Evolutionary conservation across 2,329 filamentous ascomycete genomes (phyloP).

Genomic region (Incumbomyces delicatus): DNA sequence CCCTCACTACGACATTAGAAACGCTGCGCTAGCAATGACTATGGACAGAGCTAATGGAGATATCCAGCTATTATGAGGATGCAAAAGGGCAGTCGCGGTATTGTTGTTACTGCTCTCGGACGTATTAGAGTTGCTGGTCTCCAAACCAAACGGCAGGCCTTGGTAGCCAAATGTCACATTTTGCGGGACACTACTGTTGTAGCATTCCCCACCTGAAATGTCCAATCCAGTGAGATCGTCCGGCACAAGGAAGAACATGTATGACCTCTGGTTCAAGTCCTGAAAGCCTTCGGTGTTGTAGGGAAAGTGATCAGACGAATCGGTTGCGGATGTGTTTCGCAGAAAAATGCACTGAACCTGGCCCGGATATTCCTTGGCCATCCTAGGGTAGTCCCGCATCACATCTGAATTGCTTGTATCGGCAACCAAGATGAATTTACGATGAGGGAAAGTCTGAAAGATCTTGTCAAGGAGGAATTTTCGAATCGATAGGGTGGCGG

Average conservation of each 20-base stretch:
- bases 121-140: not conserved
- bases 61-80: not conserved
- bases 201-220: constrained; percentile 57
- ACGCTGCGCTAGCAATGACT: not conserved
- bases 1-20: not conserved
- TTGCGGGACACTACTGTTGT: constrained; percentile 54
- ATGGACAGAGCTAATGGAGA: not conserved
- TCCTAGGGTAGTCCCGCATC: constrained; percentile 51
- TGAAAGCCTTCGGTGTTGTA: constrained; percentile 67
- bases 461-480: constrained; percentile 60
- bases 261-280: constrained; percentile 53
- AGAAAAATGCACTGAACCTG: constrained; percentile 71
- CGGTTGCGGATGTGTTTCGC: constrained; percentile 63
- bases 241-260: constrained; percentile 70
- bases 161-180: constrained; percentile 63
- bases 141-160: constrained; percentile 41
- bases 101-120: not conserved
- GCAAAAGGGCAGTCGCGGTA: not conserved
- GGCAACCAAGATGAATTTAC: constrained; percentile 66
- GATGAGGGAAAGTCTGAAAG: constrained; percentile 63
- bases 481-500: constrained; percentile 62
- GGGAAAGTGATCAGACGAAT: constrained; percentile 57
- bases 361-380: constrained; percentile 56
- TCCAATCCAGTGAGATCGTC: constrained; percentile 60
- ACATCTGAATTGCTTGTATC: constrained; percentile 70